Evolutionary conservation across 75 land plant genomes (phyloP).

Genomic region (Pseudotsuga menziesii): DNA sequence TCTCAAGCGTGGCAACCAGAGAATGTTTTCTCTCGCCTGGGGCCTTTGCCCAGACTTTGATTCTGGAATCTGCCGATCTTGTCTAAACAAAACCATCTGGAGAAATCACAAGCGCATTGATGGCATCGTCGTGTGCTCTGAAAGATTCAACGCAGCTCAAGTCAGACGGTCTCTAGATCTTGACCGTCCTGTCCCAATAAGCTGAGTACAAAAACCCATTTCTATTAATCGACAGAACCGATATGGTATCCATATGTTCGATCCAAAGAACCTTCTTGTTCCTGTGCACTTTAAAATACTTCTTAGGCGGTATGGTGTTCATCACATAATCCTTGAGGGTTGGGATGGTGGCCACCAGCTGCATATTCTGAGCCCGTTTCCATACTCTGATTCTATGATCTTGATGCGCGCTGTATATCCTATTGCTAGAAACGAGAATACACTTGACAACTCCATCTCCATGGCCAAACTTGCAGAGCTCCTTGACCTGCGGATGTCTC

Average conservation of each 20-base stretch:
- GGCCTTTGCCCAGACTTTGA: constrained; percentile 33
- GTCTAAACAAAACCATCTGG: constrained; percentile 42
- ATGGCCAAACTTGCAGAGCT: constrained; percentile 8
- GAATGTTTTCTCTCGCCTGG: constrained; percentile 9
- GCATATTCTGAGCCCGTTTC: constrained; percentile 12
- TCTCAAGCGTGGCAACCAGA: constrained; percentile 44
- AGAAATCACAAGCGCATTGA: constrained; percentile 41
- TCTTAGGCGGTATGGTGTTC: constrained; percentile 25
- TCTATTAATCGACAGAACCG: constrained; percentile 38
- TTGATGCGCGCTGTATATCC: constrained; percentile 62
- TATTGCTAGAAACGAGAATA: constrained; percentile 24
- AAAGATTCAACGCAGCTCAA: constrained; percentile 56
- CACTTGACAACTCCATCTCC: constrained; percentile 54
- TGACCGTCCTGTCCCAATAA: constrained; percentile 76
- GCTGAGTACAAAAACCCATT: constrained; percentile 60
- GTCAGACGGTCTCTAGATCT: constrained; percentile 64
- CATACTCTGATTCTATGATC: constrained; percentile 77
- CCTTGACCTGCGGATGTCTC: constrained; percentile 4
- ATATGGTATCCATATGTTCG: constrained; percentile 62
- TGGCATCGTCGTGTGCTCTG: constrained; percentile 48
- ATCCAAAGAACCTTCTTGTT: constrained; percentile 66
- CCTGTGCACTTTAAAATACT: constrained; percentile 54
- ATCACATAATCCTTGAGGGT: constrained; percentile 14
- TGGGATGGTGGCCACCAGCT: constrained; percentile 38
- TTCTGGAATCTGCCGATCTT: constrained; percentile 39